These are phyloP conservation scores for Sarocladium strictum DNA, from an alignment of 2,329 filamentous ascomycete genomes.

Conservation along the genomic window DNA sequence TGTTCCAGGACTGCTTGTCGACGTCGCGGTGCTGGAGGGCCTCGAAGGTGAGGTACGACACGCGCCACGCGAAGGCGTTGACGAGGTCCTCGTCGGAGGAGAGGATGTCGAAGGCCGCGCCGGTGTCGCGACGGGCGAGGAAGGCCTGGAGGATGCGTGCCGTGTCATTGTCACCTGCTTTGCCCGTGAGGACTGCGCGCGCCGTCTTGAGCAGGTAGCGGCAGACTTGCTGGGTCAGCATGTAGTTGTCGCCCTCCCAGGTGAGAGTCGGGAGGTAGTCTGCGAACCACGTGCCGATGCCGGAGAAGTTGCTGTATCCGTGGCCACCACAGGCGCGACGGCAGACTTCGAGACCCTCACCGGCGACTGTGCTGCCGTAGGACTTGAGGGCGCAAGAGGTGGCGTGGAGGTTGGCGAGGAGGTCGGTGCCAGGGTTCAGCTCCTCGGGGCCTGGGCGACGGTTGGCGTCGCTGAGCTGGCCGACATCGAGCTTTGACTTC, in stretches of 20 bases:
- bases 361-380: slow-evolving; percentile 63
- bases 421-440: slow-evolving; percentile 53
- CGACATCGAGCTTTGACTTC: slow-evolving; percentile 31
- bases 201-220: slow-evolving; percentile 70
- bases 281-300: slow-evolving; percentile 49
- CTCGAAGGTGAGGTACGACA: slow-evolving; percentile 69
- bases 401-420: slow-evolving; percentile 69
- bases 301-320: slow-evolving; percentile 63
- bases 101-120: slow-evolving; percentile 70
- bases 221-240: slow-evolving; percentile 71
- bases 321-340: slow-evolving; percentile 72
- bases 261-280: slow-evolving; percentile 62
- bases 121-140: slow-evolving; percentile 59
- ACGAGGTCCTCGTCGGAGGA: slow-evolving; percentile 64
- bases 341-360: slow-evolving; percentile 69
- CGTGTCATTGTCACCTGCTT: slow-evolving; percentile 57
- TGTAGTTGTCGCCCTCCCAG: slow-evolving; percentile 73
- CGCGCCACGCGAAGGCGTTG: slow-evolving; percentile 69
- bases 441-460: slow-evolving; percentile 64
- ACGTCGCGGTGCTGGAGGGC: slow-evolving; percentile 67
- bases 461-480: slow-evolving; percentile 32
- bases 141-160: slow-evolving; percentile 60
- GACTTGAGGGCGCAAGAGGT: slow-evolving; percentile 74
- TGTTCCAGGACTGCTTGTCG: slow-evolving; percentile 74
- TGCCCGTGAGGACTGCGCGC: slow-evolving; percentile 60